A percentile compares a stretch with the other conserved stretches of the same genome.
Evolutionary conservation across 768 basidiomycete species (phyloP).

Genomic region (Tylopilus felleus): DNA sequence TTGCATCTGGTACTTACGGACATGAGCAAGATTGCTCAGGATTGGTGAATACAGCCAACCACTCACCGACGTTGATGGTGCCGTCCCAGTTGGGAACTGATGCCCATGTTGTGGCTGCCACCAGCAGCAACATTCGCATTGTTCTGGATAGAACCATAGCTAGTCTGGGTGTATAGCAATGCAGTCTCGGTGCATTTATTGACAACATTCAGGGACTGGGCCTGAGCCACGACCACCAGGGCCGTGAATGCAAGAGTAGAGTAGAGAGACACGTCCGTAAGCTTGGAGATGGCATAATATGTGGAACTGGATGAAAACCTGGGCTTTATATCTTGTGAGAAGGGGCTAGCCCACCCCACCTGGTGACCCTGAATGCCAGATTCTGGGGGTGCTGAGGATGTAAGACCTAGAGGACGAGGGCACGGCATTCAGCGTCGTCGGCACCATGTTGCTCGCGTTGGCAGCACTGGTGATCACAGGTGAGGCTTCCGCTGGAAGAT

Average conservation of each 20-base stretch:
- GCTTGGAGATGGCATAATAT: not conserved
- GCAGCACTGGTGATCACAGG: no score
- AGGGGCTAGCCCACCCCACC: not conserved
- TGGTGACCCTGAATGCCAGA: not conserved
- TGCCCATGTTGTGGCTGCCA: conserved; percentile 25
- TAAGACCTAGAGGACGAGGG: not conserved
- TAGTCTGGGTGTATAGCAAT: conserved; percentile 30
- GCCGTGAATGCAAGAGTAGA: conserved; percentile 19
- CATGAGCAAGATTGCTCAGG: conserved; percentile 1
- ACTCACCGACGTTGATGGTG: conserved; percentile 30
- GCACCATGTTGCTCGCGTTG: no score
- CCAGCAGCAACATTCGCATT: conserved; percentile 24
- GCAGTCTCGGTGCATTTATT: conserved; percentile 28
- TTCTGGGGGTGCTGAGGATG: not conserved
- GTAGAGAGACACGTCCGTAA: conserved; percentile 20
- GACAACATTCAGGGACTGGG: conserved; percentile 29
- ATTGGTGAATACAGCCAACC: not conserved
- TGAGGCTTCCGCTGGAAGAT: no score
- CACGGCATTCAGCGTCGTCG: no score
- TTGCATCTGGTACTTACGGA: conserved; percentile 28
- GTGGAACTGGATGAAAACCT: conserved; percentile 1
- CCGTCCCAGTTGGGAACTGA: conserved; percentile 33
- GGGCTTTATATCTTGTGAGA: conserved; percentile 15
- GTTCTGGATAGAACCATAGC: conserved; percentile 27
- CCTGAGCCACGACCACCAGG: conserved; percentile 19